A percentile compares a stretch with the other conserved stretches of the same genome.
These are phyloP conservation scores for Saccharum officinarum DNA, from an alignment of 176 grass and related monocot genomes.

Conservation along the genomic window DNA sequence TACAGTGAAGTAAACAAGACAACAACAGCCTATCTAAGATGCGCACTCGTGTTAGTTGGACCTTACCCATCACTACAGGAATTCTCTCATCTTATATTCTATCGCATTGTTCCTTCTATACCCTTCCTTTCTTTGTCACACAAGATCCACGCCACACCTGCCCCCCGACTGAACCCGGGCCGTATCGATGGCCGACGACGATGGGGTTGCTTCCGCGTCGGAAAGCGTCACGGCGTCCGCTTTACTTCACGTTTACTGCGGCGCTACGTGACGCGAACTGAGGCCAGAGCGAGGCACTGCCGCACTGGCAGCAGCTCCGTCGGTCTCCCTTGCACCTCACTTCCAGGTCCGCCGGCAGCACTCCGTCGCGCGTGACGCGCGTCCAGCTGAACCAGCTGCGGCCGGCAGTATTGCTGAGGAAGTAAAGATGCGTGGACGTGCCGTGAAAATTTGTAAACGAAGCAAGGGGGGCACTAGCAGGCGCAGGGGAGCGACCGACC, in stretches of 20 bases:
- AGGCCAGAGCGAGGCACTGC: background rate
- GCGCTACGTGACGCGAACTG: constrained; percentile 1
- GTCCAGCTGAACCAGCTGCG: background rate
- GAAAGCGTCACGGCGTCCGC: constrained; percentile 21
- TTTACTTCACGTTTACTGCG: constrained; percentile 35
- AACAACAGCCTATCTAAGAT: constrained; percentile 1
- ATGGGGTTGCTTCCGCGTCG: background rate
- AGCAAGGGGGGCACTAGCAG: constrained; percentile 1
- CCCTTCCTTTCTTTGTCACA: background rate
- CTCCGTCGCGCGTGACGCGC: background rate
- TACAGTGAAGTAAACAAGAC: constrained; percentile 21
- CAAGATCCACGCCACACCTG: constrained; percentile 3
- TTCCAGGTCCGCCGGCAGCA: background rate
- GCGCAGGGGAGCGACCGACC: background rate
- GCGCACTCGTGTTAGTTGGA: constrained; percentile 28
- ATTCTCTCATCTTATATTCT: constrained; percentile 20
- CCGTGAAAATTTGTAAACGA: constrained; percentile 23
- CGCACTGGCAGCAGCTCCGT: background rate
- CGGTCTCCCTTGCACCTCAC: background rate
- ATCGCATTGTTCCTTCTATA: background rate
- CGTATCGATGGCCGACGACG: background rate
- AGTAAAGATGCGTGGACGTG: constrained; percentile 14
- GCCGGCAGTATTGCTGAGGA: constrained; percentile 16
- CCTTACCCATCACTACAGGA: constrained; percentile 22
- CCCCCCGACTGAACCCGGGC: constrained; percentile 1